Base-by-base conservation (phyloP, 176 grass and related monocot genomes). In the Triticum turgidum region DNA sequence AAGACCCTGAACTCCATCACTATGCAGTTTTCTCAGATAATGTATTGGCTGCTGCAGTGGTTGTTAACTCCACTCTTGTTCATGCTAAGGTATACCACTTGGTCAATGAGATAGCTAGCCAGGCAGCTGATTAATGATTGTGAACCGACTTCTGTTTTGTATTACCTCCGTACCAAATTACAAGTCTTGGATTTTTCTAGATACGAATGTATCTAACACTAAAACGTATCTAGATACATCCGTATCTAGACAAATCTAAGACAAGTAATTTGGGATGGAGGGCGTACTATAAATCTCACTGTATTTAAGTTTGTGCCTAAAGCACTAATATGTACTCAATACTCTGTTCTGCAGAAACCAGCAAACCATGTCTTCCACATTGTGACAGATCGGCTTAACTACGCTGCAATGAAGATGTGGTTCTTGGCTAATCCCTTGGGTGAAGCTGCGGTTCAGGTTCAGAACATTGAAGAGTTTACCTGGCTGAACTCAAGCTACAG, bases 21-120 rank as follows among this genome's bases (percentile, higher is more conserved):
- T 99, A 96, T 83, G 94, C 97, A 22, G 86, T 99, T 41, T 99
- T 99, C 78, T 99, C 97, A 29, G 97, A 99, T 83, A 96, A 99
- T 69, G 82, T 99, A 58, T 89, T 98, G 77, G 94, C 94, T 47
- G 74, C 90, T 86, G 97, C 94, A 69, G 92, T 92, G 20, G 97
- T 96, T 71, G 92, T 99, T 59, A 99, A 99, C 47, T 99, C 94
- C 25, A 92, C 97, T 39, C 61, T 99, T 82, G 85, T 86, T 65
- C 77, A 99, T 89, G 94, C 94, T 83, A 96, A 94, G 97, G 94
- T 96, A 74, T 22, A 85, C 17, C 67, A 10, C 51, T 80, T 77
- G 45, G 39, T 32, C 25, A 58, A 0, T 58, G 25, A 25, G 45
- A 44, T 41, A 69, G 83, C 38, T 8, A 41, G 9, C 5, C 64